Percentiles rank a stretch among this genome's conserved stretches.
phyloP scores from a whole-genome alignment of 2,329 filamentous ascomycete genomes.

The Aureobasidium sp. region DNA sequence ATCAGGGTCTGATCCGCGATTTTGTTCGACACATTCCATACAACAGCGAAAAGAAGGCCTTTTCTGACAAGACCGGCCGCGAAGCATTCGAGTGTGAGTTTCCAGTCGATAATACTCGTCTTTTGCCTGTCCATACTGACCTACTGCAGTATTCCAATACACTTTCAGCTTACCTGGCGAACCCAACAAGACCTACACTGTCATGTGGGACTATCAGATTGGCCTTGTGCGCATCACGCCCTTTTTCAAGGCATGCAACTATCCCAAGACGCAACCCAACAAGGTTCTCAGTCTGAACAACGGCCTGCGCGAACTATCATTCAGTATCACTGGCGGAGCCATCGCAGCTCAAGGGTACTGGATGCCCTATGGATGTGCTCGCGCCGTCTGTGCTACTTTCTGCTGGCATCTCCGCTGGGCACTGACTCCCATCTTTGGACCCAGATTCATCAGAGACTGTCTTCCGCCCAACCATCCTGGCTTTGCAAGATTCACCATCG shows the following conservation, averaged over 20 bases:
- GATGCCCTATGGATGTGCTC: conserved; percentile 86
- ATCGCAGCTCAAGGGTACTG: conserved; percentile 94
- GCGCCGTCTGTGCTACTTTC: conserved; percentile 81
- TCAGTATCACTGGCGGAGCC: conserved; percentile 90
- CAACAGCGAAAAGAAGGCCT: conserved; percentile 87
- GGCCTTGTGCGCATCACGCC: conserved; percentile 90
- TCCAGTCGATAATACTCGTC: too few species aligned
- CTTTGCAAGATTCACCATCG: conserved; percentile 39
- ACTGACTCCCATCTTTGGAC: conserved; percentile 84
- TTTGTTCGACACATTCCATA: conserved; percentile 70
- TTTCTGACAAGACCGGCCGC: conserved; percentile 76
- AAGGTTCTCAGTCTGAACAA: conserved; percentile 66
- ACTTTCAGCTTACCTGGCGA: conserved; percentile 65
- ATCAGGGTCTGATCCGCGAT: conserved; percentile 38
- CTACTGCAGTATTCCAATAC: conserved; percentile 69
- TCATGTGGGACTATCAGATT: conserved; percentile 97
- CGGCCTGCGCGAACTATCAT: conserved; percentile 79
- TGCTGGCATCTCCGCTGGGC: conserved; percentile 78
- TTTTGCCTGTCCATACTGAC: conserved; percentile 17
- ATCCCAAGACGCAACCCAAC: conserved; percentile 85
- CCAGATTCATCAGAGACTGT: conserved; percentile 69
- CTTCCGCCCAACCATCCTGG: conserved; percentile 54
- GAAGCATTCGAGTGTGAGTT: conserved; percentile 78
- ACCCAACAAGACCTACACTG: conserved; percentile 55
- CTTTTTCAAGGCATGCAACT: conserved; percentile 85